Conservation (phyloP, 2,329 filamentous ascomycete genomes). For the Penicillium sclerotigenum region DNA sequence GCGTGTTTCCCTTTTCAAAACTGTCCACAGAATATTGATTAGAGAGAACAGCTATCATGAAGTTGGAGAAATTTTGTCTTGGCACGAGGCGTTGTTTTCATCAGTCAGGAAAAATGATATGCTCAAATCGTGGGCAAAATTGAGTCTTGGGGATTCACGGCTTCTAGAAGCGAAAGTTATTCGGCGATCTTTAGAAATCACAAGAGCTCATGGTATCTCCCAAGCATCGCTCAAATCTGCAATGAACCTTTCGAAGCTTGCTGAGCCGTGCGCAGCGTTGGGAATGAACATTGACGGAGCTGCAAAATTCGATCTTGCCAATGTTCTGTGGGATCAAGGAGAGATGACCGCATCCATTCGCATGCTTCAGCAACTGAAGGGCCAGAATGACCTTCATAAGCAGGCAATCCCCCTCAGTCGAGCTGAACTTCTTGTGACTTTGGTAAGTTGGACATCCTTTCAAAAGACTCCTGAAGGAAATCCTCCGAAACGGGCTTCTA, state of each 20-base stretch:
- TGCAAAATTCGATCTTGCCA: constrained; percentile 77
- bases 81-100: constrained; percentile 77
- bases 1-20: constrained; percentile 34
- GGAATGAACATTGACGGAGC: constrained; percentile 74
- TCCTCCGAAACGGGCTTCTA: not conserved
- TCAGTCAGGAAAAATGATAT: constrained; percentile 68
- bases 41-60: constrained; percentile 50
- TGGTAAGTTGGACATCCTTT: constrained; percentile 47
- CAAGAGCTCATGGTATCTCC: constrained; percentile 73
- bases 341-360: constrained; percentile 85
- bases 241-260: constrained; percentile 75
- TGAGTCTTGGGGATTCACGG: constrained; percentile 63
- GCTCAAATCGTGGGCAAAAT: constrained; percentile 58
- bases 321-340: constrained; percentile 89
- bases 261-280: constrained; percentile 65
- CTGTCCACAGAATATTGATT: constrained; percentile 13
- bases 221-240: constrained; percentile 86
- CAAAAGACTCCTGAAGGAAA: not conserved
- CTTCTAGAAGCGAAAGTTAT: constrained; percentile 74
- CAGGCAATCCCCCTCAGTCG: constrained; percentile 70
- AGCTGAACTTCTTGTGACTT: constrained; percentile 78
- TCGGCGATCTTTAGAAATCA: constrained; percentile 69
- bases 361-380: constrained; percentile 74
- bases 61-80: constrained; percentile 75
- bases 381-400: constrained; percentile 58